Evolutionary conservation across 371 early-diverging fungal species (phyloP).

Genomic region (Mortierella sp.): DNA sequence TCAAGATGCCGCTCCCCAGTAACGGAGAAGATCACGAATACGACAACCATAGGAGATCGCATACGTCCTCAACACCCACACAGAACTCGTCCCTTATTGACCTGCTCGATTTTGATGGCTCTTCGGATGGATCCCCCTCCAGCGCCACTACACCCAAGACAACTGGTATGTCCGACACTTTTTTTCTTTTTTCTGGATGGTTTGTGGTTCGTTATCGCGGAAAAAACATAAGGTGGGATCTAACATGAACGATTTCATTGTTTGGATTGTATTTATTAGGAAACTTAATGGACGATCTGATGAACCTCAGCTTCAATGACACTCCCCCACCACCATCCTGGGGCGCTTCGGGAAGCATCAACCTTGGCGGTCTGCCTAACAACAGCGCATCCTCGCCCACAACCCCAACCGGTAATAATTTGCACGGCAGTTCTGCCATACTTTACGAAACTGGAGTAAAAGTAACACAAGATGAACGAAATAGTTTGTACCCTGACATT

Average conservation of each 20-base stretch:
- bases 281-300: constrained; percentile 49
- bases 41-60: constrained; percentile 4
- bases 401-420: constrained; percentile 12
- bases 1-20: constrained; percentile 56
- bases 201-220: background rate
- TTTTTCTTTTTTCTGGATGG: background rate
- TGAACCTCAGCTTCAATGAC: constrained; percentile 55
- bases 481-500: background rate
- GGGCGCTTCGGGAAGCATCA: constrained; percentile 51
- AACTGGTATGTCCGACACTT: constrained; percentile 17
- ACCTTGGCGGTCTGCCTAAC: constrained; percentile 37
- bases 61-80: constrained; percentile 11
- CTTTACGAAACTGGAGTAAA: no score
- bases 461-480: no score
- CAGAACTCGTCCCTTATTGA: constrained; percentile 42
- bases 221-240: no score
- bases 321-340: constrained; percentile 48
- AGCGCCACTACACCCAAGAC: constrained; percentile 30
- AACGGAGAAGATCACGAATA: background rate
- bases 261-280: constrained; percentile 14
- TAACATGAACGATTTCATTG: background rate
- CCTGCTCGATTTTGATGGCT: constrained; percentile 28
- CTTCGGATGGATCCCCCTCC: constrained; percentile 24
- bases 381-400: background rate
- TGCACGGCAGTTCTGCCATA: background rate